Evolutionary conservation across 208 protist genomes (phyloP).

Genomic region (Wallacemonas sp.): DNA sequence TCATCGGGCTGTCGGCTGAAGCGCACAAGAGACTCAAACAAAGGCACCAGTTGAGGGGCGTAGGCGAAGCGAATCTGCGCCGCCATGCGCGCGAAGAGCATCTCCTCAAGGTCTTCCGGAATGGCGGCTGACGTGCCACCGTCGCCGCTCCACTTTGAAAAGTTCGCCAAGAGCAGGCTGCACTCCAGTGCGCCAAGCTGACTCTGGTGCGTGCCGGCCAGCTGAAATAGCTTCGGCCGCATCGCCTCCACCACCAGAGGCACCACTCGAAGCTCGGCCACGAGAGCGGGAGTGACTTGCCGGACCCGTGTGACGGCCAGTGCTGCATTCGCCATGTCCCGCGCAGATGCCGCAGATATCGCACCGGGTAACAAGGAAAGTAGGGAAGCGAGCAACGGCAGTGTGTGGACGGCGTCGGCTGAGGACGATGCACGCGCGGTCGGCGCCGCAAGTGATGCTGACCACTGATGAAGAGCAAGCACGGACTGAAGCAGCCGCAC

Average conservation of each 20-base stretch:
- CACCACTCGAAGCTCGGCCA: background rate
- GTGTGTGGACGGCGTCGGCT: too few species aligned
- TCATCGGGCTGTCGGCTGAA: background rate
- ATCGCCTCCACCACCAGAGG: conserved; percentile 25
- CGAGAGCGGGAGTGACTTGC: background rate
- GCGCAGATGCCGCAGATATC: background rate
- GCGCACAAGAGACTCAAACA: conserved; percentile 37
- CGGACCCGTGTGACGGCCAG: background rate
- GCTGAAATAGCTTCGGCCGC: conserved; percentile 34
- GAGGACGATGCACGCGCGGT: background rate
- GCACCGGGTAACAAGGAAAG: conserved; percentile 1
- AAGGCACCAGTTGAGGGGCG: conserved; percentile 60
- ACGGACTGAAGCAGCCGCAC: conserved; percentile 25
- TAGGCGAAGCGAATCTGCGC: conserved; percentile 46
- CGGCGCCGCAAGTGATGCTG: too few species aligned
- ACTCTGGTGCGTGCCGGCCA: conserved; percentile 23
- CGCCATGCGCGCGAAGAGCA: conserved; percentile 62
- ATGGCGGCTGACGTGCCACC: conserved; percentile 16
- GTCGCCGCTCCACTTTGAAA: conserved; percentile 30
- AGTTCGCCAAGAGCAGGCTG: conserved; percentile 28
- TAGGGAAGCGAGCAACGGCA: background rate
- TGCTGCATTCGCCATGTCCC: conserved; percentile 4
- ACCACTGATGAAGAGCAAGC: conserved; percentile 21
- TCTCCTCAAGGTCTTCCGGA: conserved; percentile 56
- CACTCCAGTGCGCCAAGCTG: conserved; percentile 35